Base-by-base conservation (phyloP, 2,329 filamentous ascomycete genomes). In the Sarocladiaceae sp. region DNA sequence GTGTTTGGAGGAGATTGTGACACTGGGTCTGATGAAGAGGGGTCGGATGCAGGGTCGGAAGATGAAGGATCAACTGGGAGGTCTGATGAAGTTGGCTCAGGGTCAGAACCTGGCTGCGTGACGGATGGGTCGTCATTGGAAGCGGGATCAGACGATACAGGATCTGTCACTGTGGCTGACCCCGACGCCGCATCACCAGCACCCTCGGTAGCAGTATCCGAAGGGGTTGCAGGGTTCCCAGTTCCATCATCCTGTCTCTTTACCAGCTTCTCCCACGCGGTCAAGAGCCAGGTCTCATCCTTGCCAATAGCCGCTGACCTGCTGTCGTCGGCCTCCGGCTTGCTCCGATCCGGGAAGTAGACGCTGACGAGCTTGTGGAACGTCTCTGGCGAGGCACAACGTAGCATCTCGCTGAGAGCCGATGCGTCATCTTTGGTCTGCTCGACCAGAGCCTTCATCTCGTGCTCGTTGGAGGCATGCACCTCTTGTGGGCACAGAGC, bases 201-300 rank as follows among this genome's bases (percentile, higher is more conserved):
- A 18, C 9, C 20, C 11, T 41, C 37, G 16, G 37, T 41, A 16
- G 37, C 37, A 10, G 37, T 16, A 11, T 15, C 37, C 3, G 15
- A 20, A 4, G 37, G 32, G 9, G 43, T 37, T 13, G 43, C 18
- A 18, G 33, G 18, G 13, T 45, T 27, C 2, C 42, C 42, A 31
- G 43, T 4, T 10, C 43, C 33, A 3, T 40, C 43, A 23, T 45
- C 43, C 33, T 45, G 43, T 7, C 43, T 35, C 32, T 37, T 29
- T 3, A 37, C 33, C 15, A 45, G 24, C 26, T 40, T 45, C 13
- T 29, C 37, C 37, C 37, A 41, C 10, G 37, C 37, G 9, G 37
- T 41, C 5, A 41, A 15, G 5, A 41, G 23, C 37, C 37, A 41
- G 4, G 37, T 29, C 37, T 41, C 37, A 15, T 41, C 37, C 4